Evolutionary conservation across 345 rosid genomes (phyloP), one percentile per base, ranked within the genome.

Genomic region (Pugionium cornutum): DNA sequence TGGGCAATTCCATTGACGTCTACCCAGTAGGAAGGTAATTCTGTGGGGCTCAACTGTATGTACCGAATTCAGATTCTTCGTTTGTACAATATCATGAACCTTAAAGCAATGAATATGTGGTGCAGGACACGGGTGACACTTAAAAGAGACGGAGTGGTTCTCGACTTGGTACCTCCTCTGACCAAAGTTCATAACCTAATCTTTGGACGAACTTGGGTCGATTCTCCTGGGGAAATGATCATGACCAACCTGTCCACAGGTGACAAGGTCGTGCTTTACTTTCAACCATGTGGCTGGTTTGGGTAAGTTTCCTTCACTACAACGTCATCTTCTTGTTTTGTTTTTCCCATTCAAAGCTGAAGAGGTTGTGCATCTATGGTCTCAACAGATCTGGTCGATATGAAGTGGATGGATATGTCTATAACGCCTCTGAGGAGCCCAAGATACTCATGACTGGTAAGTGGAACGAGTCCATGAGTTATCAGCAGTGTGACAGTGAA

Each of bases 361-460:
- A 58, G 31, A 11, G 1, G 34, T 18, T 58, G 7, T 60, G 52
- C 46, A 37, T 60, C 46, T 6, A 49, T 58, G 42, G 40, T 62
- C 42, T 62, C 44, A 56, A 64, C 84, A 88, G 96, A 56, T 78
- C 92, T 83, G 96, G 96, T 69, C 90, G 92, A 40, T 86, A 84
- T 71, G 96, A 89, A 76, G 89, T 89, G 70, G 92, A 89, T 57
- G 96, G 96, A 52, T 89, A 89, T 71, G 89, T 89, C 26, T 89
- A 84, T 52, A 83, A 84, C 70, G 79, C 90, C 42, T 56, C 76
- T 53, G 96, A 88, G 86, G 92, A 88, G 69, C 96, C 96, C 29
- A 83, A 88, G 86, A 79, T 88, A 49, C 62, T 86, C 80, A 86
- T 89, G 87, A 89, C 92, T 32, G 96, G 96, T 41, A 89, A 89